Conservation (phyloP, 2,329 filamentous ascomycete genomes). For the Colletotrichum caudatum region DNA sequence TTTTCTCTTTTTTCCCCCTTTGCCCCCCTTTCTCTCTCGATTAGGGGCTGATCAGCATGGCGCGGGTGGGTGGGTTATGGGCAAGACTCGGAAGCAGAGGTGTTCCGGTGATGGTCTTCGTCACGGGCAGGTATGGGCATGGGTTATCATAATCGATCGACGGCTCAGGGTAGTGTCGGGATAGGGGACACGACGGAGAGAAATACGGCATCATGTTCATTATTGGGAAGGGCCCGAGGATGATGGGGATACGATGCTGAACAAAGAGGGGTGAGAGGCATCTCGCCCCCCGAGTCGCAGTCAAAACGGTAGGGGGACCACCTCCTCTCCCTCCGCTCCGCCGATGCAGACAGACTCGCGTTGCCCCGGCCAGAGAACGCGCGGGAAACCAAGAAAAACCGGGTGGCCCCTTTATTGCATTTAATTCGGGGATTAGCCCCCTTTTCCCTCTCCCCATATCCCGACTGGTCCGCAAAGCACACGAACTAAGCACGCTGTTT, state of each 20-base stretch:
- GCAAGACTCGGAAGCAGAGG: not conserved
- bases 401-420: slow-evolving; percentile 41
- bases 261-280: slow-evolving; percentile 20
- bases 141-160: slow-evolving; percentile 17
- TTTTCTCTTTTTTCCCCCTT: not conserved
- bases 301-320: not conserved
- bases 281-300: slow-evolving; percentile 18
- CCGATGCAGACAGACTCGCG: slow-evolving; percentile 4
- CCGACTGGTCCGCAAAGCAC: slow-evolving; percentile 24
- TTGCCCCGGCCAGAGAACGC: slow-evolving; percentile 25
- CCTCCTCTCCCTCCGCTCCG: not conserved
- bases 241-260: slow-evolving; percentile 23
- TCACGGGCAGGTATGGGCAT: not conserved
- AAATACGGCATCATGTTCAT: not conserved
- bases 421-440: slow-evolving; percentile 35
- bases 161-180: not conserved
- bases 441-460: not conserved
- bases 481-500: slow-evolving; percentile 11
- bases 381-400: slow-evolving; percentile 18
- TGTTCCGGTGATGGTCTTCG: not conserved
- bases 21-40: not conserved
- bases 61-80: slow-evolving; percentile 1
- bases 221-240: slow-evolving; percentile 19
- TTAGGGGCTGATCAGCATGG: slow-evolving; percentile 16
- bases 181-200: not conserved